These are phyloP conservation scores for Cercis canadensis DNA, from an alignment of 306 rosid genomes.

Conservation along the genomic window DNA sequence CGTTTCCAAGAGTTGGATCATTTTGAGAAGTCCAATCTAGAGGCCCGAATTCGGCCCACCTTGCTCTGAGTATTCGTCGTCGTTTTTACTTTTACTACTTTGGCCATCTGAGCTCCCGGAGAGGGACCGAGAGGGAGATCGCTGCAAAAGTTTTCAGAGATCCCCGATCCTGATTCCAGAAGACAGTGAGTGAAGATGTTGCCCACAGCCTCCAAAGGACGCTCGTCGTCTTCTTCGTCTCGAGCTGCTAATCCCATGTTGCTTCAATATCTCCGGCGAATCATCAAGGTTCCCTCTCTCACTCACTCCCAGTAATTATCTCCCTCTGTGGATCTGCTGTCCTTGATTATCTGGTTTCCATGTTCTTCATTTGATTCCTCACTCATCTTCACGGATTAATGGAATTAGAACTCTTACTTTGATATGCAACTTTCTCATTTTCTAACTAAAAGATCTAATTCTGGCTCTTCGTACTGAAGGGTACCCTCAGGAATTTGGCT, in stretches of 20 bases:
- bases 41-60: background rate
- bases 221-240: conserved; percentile 86
- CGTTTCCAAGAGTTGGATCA: background rate
- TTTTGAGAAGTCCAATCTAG: background rate
- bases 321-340: conserved; percentile 57
- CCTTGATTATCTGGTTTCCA: background rate
- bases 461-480: background rate
- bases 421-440: background rate
- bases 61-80: background rate
- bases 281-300: conserved; percentile 77
- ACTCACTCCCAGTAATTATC: background rate
- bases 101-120: conserved; percentile 40
- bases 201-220: conserved; percentile 87
- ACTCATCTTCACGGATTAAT: background rate
- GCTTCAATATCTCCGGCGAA: conserved; percentile 88
- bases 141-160: conserved; percentile 37
- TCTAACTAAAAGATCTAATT: conserved; percentile 31
- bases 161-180: conserved; percentile 51
- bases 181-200: conserved; percentile 61
- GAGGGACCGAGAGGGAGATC: conserved; percentile 31
- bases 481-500: background rate
- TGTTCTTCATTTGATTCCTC: conserved; percentile 4
- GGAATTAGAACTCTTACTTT: conserved; percentile 2
- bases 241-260: conserved; percentile 83
- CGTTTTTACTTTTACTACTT: conserved; percentile 40